Evolutionary conservation across 805 yeast genomes (phyloP), one percentile per base, ranked within the genome.

Genomic region (Candida dajiaensis): DNA sequence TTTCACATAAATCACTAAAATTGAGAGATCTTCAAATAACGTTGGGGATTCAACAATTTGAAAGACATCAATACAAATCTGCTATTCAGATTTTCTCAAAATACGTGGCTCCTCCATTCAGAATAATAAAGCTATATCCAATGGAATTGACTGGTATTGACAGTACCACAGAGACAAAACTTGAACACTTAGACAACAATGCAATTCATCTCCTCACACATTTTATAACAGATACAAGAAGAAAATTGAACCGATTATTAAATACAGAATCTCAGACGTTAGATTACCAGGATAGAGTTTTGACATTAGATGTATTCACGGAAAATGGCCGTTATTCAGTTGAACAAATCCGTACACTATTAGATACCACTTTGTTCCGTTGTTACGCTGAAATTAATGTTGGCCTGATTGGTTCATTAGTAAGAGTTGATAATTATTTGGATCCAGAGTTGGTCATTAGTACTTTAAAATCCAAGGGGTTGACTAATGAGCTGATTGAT

Each of bases 311-410:
- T 15, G 31, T 50, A 10, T 55, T 54, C 40, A 55, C 54, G 0
- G 55, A 55, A 1, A 41, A 44, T 7, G 36, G 36, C 7, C 20
- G 41, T 10, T 44, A 50, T 18, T 38, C 62, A 2, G 58, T 67
- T 9, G 74, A 77, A 0, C 62, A 70, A 11, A 65, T 78, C 40
- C 59, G 71, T 5, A 58, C 57, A 6, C 49, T 75, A 1, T 76
- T 94, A 2, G 99, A 92, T 58, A 85, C 96, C 0, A 73, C 88
- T 1, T 69, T 94, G 18, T 88, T 92, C 56, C 71, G 78, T 43
- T 78, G 94, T 49, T 92, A 94, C 59, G 69, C 80, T 48, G 60
- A 79, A n/a, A 77, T 78, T 26, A 78, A 79, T 45, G 85, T 87
- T 0, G 75, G 83, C 50, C 71, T 92, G 61, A 75, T 92, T 13